Evolutionary conservation across 2,329 filamentous ascomycete species (phyloP), one percentile per base, ranked within the genome.

Genomic region (Fusarium bulbicola): DNA sequence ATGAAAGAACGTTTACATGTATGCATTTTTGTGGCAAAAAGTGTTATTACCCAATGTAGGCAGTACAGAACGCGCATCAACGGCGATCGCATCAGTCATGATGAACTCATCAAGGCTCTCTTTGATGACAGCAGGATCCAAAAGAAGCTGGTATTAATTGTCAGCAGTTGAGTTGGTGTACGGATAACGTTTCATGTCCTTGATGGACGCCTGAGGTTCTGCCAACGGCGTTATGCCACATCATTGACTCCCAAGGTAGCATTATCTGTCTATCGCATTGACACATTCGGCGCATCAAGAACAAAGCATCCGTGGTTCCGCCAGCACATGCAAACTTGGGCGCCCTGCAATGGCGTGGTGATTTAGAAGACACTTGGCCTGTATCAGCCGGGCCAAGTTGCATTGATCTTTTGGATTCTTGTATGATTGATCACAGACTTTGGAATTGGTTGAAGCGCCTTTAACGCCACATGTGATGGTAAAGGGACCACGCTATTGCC

Each of bases 171-270:
- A 59, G 57, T 47, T 61, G 49, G 24, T 49, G 47, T 34, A 24
- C 42, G 15, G 30, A 59, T 30, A 39, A 32, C 28, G 67, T 72
- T 70, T 73, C 67, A 64, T 52, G 32, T 32, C 36, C 45, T 12
- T 32, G 47, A 43, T 47, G 52, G 34, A 63, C 50, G 61, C 36
- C 32, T 65, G 57, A 45, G 30, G 36, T 69, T 62, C 62, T 76
- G 47, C 74, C 74, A 75, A 73, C 71, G 42, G 59, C 37, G 59
- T 66, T 16, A 61, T 74, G 75, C 75, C 75, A 76, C 75, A 76
- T 76, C 73, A 77, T 67, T 64, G 54, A 56, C 45, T 49, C 57
- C 54, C 52, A 47, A 54, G 45, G 68, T 72, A 61, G 63, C 59
- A 70, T 76, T 36, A 30, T 67, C 12, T 67, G 39, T 39, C 32